Base-by-base conservation (phyloP, 495 filamentous ascomycete genomes). In the Talaromyces wortmannii region DNA sequence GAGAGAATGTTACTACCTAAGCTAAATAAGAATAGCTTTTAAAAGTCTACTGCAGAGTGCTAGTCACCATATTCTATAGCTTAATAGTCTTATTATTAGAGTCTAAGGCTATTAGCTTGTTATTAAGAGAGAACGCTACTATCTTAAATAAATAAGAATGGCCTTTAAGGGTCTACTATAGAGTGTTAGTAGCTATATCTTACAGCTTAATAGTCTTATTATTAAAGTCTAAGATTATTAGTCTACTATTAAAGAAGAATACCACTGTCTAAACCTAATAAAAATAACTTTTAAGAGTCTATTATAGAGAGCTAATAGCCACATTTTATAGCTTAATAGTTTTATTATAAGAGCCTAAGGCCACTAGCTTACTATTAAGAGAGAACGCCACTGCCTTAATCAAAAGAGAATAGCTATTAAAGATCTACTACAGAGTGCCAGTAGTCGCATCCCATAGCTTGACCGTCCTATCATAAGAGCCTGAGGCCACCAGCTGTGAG, bases 1-100 rank as follows among this genome's bases (percentile, higher is more conserved):
- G 54, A 4, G 60, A 62, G 45, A 61, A 57, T 45, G 45, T 43
- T 4, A 63, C 59, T 10, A 29, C 5, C 6, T 30, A 15, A 30
- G 60, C 32, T 15, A 12, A n/a, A 57, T 50, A 48, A 72, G 32
- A 48, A 56, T 64, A 60, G 32, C 60, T 57, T 23, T 55, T 42
- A 46, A 64, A 43, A 1, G 17, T 55, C 8, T 55, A 16, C 15
- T 23, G 42, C n/a, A n/a, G n/a, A n/a, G n/a, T n/a, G n/a, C n/a
- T n/a, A n/a, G n/a, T n/a, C n/a, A n/a, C n/a, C n/a, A 50, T 12
- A 53, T 67, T 59, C 62, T 61, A 68, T 15, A 64, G 43, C 51
- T 68, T 64, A 16, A 68, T 55, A 31, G 65, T 74, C 4, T 58
- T 55, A 46, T 73, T 63, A 23, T 23, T 7, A 36, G 61, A 70